Evolutionary conservation across 208 protist species (phyloP).

Genomic region (Tritrichomonas musculus): DNA sequence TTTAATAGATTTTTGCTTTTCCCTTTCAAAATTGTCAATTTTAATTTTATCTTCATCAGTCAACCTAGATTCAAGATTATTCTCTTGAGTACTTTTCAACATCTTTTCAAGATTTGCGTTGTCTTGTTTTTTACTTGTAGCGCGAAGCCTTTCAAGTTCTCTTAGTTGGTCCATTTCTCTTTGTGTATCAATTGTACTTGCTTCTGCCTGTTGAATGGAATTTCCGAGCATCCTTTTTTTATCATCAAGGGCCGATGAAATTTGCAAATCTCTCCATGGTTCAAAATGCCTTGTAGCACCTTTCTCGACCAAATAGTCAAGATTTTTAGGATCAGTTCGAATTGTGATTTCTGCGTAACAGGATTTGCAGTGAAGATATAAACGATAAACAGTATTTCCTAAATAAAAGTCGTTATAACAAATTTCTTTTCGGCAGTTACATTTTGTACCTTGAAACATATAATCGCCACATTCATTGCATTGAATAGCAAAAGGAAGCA

Average conservation of each 20-base stretch:
- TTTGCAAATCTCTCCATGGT: neutral
- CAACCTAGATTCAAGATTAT: neutral
- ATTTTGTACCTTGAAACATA: neutral
- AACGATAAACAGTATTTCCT: neutral
- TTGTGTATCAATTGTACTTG: neutral
- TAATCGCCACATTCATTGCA: neutral
- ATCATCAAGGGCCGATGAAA: neutral
- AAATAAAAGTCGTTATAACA: neutral
- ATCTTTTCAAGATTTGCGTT: neutral
- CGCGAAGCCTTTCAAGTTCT: neutral
- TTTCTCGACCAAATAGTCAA: slow-evolving; percentile 5
- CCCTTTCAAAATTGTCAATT: neutral
- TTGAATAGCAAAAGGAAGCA: slow-evolving; percentile 28
- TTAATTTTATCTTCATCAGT: neutral
- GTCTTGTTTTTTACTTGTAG: neutral
- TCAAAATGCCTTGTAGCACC: neutral
- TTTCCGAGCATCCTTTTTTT: neutral
- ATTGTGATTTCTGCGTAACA: slow-evolving; percentile 33
- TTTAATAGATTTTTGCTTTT: neutral
- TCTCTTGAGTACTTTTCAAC: neutral
- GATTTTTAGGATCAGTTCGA: slow-evolving; percentile 1
- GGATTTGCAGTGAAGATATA: neutral
- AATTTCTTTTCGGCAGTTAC: neutral
- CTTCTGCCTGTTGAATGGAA: neutral
- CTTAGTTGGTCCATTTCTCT: slow-evolving; percentile 17